A percentile compares a stretch with the other conserved stretches of the same genome.
phyloP scores from a whole-genome alignment of 176 grass and related monocot genomes.

The Dactylis glomerata region DNA sequence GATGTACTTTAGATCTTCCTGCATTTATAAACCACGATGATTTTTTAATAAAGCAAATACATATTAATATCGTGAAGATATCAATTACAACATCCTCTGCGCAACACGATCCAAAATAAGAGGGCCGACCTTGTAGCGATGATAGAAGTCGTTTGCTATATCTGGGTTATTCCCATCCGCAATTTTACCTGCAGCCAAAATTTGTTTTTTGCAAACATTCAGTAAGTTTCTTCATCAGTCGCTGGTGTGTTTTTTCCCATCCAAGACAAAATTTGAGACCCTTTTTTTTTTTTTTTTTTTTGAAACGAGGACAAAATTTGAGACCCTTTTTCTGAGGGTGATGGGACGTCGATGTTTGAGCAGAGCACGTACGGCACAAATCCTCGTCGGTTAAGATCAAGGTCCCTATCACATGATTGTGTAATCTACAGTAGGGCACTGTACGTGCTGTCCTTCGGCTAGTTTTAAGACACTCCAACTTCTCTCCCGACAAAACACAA shows the following conservation, averaged over 20 bases:
- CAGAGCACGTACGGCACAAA: not conserved
- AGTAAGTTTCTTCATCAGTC: not conserved
- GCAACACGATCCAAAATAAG: not conserved
- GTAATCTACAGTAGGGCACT: too few species aligned
- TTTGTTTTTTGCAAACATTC: not conserved
- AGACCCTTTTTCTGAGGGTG: not conserved
- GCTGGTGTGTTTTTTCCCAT: not conserved
- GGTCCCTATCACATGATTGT: too few species aligned
- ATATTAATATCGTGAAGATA: too few species aligned
- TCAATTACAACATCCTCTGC: too few species aligned
- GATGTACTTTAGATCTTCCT: constrained; percentile 47
- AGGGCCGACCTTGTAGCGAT: constrained; percentile 54
- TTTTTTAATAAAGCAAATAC: too few species aligned
- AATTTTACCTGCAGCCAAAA: constrained; percentile 45
- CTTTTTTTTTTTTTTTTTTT: too few species aligned
- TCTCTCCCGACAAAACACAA: too few species aligned
- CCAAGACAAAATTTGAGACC: not conserved
- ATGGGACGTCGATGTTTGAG: too few species aligned
- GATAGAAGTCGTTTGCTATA: constrained; percentile 49
- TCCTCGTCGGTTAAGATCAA: not conserved
- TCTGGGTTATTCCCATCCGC: constrained; percentile 41
- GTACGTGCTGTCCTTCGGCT: not conserved
- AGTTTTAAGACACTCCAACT: not conserved
- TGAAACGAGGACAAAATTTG: too few species aligned
- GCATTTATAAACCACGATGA: not conserved